A percentile compares a stretch with the other conserved stretches of the same genome.
These are phyloP conservation scores for Ajuga reptans DNA, from an alignment of 305 asterid genomes.

Conservation along the genomic window DNA sequence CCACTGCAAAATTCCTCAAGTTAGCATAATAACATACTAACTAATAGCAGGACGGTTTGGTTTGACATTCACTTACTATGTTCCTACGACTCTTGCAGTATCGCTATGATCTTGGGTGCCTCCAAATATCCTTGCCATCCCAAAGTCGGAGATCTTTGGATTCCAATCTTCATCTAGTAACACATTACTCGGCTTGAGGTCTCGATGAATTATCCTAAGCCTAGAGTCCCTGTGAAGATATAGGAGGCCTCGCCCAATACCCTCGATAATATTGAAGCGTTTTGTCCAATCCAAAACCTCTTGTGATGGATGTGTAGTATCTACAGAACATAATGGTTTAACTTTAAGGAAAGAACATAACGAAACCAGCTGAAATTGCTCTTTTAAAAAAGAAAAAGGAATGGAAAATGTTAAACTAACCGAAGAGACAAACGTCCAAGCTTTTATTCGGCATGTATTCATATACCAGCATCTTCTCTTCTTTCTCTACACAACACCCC, in stretches of 20 bases:
- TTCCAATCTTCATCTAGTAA: conserved; percentile 34
- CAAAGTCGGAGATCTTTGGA: conserved; percentile 52
- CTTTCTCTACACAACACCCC: conserved; percentile 39
- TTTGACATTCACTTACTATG: neutral
- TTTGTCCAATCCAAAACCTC: conserved; percentile 33
- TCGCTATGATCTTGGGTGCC: conserved; percentile 38
- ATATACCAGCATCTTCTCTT: conserved; percentile 41
- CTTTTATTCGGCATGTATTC: conserved; percentile 41
- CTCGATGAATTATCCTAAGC: neutral
- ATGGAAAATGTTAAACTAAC: conserved; percentile 16
- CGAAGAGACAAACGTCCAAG: conserved; percentile 38
- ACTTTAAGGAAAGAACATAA: neutral
- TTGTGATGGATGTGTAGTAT: neutral
- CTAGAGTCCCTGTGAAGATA: conserved; percentile 51
- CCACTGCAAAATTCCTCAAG: conserved; percentile 26
- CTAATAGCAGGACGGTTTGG: neutral
- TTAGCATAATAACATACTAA: neutral
- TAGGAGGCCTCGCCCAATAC: conserved; percentile 41
- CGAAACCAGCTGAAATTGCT: no score
- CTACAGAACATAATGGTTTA: neutral
- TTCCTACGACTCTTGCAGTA: conserved; percentile 32
- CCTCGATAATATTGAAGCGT: conserved; percentile 35
- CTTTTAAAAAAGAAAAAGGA: no score
- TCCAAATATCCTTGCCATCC: conserved; percentile 49
- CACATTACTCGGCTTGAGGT: conserved; percentile 12